phyloP scores from a whole-genome alignment of 1,139 yeast species.

The Debaryomyces singareniensis region DNA sequence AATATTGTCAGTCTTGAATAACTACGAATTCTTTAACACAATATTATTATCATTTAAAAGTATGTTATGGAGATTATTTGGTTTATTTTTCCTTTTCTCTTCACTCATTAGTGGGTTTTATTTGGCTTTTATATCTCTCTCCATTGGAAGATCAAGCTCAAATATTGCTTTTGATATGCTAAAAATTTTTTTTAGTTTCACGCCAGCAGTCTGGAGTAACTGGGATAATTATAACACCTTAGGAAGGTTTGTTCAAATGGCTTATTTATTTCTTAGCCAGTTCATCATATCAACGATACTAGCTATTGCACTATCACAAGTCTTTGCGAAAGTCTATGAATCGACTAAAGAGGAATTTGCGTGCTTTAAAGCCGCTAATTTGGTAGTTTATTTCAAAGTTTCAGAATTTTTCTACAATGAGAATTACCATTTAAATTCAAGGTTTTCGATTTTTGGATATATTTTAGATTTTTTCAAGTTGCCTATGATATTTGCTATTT shows the following conservation, averaged over 20 bases:
- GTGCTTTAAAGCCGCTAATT: slow-evolving; percentile 33
- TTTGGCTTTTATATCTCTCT: slow-evolving; percentile 49
- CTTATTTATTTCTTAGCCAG: slow-evolving; percentile 51
- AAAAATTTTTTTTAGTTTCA: slow-evolving; percentile 54
- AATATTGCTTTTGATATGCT: slow-evolving; percentile 51
- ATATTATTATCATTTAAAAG: slow-evolving; percentile 46
- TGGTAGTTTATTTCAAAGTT: slow-evolving; percentile 26
- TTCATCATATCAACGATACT: slow-evolving; percentile 53
- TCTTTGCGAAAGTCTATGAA: slow-evolving; percentile 32
- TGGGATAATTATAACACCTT: slow-evolving; percentile 47
- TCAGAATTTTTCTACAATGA: slow-evolving; percentile 11
- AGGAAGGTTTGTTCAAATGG: slow-evolving; percentile 45
- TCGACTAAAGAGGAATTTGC: slow-evolving; percentile 38
- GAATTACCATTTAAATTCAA: slow-evolving; percentile 1
- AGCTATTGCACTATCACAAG: slow-evolving; percentile 49
- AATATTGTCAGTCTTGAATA: slow-evolving; percentile 47
- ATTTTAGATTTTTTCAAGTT: slow-evolving; percentile 18
- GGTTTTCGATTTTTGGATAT: background rate
- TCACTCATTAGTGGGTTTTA: slow-evolving; percentile 55
- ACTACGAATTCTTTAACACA: slow-evolving; percentile 48
- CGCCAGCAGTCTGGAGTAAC: slow-evolving; percentile 60
- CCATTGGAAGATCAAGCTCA: slow-evolving; percentile 36
- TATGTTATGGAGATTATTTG: slow-evolving; percentile 51
- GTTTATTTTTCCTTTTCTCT: slow-evolving; percentile 45
- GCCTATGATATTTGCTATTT: slow-evolving; percentile 30